Conservation (phyloP, 257 asterid genomes). For the Cynanchum wilfordii region DNA sequence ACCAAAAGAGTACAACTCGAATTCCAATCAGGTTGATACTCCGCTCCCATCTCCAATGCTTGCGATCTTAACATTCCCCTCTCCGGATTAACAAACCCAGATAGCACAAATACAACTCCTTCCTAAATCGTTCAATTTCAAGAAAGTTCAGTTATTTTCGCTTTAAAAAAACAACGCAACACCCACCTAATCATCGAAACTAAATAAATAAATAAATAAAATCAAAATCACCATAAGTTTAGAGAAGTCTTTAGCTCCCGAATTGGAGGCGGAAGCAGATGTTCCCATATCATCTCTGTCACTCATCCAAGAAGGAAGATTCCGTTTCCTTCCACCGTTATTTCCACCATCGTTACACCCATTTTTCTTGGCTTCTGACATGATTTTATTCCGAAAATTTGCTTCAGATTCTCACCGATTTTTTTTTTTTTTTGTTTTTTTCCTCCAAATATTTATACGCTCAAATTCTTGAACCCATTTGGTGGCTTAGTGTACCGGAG, state of each 20-base stretch:
- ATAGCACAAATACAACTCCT: constrained; percentile 75
- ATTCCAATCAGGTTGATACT: constrained; percentile 87
- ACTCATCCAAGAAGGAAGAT: constrained; percentile 92
- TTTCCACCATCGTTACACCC: background rate
- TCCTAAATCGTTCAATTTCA: constrained; percentile 40
- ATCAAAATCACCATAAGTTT: constrained; percentile 50
- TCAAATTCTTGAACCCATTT: background rate
- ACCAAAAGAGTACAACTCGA: constrained; percentile 70
- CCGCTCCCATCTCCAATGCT: constrained; percentile 95
- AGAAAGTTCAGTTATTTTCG: background rate
- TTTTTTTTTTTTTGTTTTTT: too few species aligned
- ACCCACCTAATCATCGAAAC: background rate
- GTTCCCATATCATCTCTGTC: constrained; percentile 39
- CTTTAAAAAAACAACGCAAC: constrained; percentile 1
- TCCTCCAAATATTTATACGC: background rate
- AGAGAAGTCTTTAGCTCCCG: constrained; percentile 39
- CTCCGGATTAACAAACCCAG: constrained; percentile 96
- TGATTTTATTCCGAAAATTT: background rate
- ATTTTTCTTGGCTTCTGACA: background rate
- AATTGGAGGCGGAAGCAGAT: constrained; percentile 26
- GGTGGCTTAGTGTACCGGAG: background rate
- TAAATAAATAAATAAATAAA: background rate
- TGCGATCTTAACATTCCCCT: constrained; percentile 70
- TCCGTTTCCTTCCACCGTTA: constrained; percentile 42
- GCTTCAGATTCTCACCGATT: too few species aligned